Base-by-base conservation (phyloP, 176 grass and related monocot genomes). In the Rhipidocladum racemiflorum region DNA sequence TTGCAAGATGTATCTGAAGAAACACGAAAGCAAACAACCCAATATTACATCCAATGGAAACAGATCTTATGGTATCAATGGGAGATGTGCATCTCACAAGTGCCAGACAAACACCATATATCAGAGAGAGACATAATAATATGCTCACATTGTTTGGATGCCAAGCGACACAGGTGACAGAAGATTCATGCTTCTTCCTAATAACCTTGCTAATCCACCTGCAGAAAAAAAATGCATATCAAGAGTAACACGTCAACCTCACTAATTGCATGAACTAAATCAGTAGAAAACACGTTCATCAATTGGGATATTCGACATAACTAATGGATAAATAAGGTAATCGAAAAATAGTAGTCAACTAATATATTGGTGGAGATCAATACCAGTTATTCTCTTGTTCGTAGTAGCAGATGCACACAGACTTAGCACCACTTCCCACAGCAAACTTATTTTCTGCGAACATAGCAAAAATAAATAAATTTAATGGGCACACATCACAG, bases 191-290 rank as follows among this genome's bases (percentile, higher is more conserved):
- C 48, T 78, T 99, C 87, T 95, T 99, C 82, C 96, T 89, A 56
- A 99, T 93, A 83, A 95, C 84, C 75, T 99, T 99, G 81, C 96
- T 99, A 74, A 95, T 91, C 96, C 96, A 99, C 96, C 96, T 99
- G 87, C 42, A 82, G 77, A 65, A 75, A 13, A 13, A 77, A 51
- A 35, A 59, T 0, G 8, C 29, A 55, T 27, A 82, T 72, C 45
- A 13, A 80, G 1, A 70, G 32, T 38, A 51, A 29, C 36, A 71
- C 6, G 20, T 63, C 56, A 74, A 25, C 21, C 57, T 27, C 35
- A 55, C 6, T 65, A 81, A 84, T 27, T 74, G 42, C 49, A 68
- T 65, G 75, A 65, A 81, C 18, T 34, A 66, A 54, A 77, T 80
- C 24, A 65, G 13, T 54, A 36, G 1, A 46, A 77, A 51, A 64